Base-by-base conservation (phyloP, 345 rosid genomes). In the Euclidium syriacum region DNA sequence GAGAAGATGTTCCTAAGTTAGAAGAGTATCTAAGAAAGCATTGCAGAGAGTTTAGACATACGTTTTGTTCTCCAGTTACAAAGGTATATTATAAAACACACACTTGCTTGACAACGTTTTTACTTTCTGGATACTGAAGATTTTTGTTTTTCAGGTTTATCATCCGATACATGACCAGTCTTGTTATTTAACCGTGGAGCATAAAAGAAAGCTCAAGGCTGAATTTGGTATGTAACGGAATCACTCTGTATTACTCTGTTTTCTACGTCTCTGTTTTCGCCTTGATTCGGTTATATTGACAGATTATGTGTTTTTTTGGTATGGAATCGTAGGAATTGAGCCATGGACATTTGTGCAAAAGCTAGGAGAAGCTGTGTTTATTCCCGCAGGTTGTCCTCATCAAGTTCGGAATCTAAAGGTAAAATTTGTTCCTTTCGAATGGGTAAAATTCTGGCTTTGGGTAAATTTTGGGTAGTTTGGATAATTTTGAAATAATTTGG, bases 351-450 rank as follows among this genome's bases (percentile, higher is more conserved):
- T 94, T 50, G 85, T 78, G 59, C 99, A 90, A 52, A 79, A 72
- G 18, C 75, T 85, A 6, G 97, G 99, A 22, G 99, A 90, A 50
- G 97, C 95, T 11, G 91, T 92, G 40, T 89, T 89, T 65, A 92
- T 92, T 59, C 98, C 98, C 0, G 96, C 96, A 1, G 98, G 98
- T 35, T 92, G 98, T 65, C 97, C 97, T 3, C 99, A 94, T 73
- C 99, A 94, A 83, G 99, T 94, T 35, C 81, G 99, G 55, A 94
- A 94, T 71, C 84, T 90, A 34, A 85, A 80, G 97, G 98, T 87
- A 69, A n/a, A n/a, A n/a, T n/a, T n/a, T n/a, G n/a, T n/a, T n/a
- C n/a, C n/a, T n/a, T n/a, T n/a, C n/a, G n/a, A n/a, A n/a, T n/a
- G n/a, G n/a, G n/a, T n/a, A n/a, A n/a, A n/a, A n/a, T n/a, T n/a